Evolutionary conservation across 768 basidiomycete species (phyloP).

Genomic region (Xanthoconium stramineum): DNA sequence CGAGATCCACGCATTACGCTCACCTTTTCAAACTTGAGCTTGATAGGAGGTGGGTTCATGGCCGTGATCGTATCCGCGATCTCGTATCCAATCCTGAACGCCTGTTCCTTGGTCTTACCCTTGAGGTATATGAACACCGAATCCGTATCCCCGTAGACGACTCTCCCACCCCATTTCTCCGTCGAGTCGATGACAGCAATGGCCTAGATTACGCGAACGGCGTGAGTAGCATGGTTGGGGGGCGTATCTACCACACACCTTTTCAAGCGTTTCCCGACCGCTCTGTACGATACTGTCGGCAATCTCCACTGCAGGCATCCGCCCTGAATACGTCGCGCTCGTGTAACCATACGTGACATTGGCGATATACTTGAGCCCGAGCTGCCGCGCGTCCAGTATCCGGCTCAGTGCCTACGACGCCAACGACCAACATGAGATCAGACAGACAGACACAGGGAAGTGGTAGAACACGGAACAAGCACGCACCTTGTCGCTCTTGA

Average conservation of each 20-base stretch:
- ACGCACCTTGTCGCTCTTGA: conserved; percentile 68
- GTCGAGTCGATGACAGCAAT: conserved; percentile 74
- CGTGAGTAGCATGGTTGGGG: not conserved
- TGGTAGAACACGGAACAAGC: too few relatives aligned
- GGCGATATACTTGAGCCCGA: conserved; percentile 90
- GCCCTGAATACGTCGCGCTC: conserved; percentile 87
- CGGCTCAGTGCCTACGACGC: conserved; percentile 58
- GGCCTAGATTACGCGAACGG: conserved; percentile 48
- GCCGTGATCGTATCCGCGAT: conserved; percentile 87
- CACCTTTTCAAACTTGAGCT: conserved; percentile 98
- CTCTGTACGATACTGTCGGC: conserved; percentile 98
- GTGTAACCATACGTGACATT: conserved; percentile 98
- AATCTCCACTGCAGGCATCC: conserved; percentile 98
- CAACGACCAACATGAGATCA: not conserved
- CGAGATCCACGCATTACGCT: not conserved
- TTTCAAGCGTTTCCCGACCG: conserved; percentile 92
- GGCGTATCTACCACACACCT: conserved; percentile 44
- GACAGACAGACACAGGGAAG: not conserved
- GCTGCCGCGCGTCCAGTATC: conserved; percentile 86
- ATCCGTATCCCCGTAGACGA: conserved; percentile 98
- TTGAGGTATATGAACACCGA: conserved; percentile 90
- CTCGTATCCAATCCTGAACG: conserved; percentile 89
- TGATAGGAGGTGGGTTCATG: conserved; percentile 85
- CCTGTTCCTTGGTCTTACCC: conserved; percentile 90
- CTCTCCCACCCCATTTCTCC: conserved; percentile 83